Base-by-base conservation (phyloP, 371 early-diverging fungal species). In the Mucor sp. region DNA sequence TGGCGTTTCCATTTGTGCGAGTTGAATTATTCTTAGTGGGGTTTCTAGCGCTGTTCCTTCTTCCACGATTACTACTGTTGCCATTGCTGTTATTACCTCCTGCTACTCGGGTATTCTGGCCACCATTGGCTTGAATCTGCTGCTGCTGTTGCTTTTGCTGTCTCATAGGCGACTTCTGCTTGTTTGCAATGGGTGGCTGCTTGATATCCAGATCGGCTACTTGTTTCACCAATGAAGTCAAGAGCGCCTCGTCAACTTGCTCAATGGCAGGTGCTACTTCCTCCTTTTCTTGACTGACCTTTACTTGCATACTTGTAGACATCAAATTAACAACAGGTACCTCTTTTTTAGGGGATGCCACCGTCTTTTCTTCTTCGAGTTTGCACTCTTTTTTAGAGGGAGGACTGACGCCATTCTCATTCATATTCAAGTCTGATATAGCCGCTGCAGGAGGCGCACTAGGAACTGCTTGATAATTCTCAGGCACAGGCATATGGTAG, bases 151-250 rank as follows among this genome's bases (percentile, higher is more conserved):
- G n/a, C 33, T 57, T 27, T 6, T 57, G 32, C 6, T 15, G 21
- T 57, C 6, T 57, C 1, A 57, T 19, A 7, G 47, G 9, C 0
- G 43, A 12, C 11, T 44, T 60, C 4, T 15, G 6, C 19, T 60
- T 27, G 6, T 60, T 60, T 6, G 8, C 17, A 7, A 27, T 12
- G 8, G 9, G 6, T 21, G 61, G 47, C 17, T 41, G 59, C 14
- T 39, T 60, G 32, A 60, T 60, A 28, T 60, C 61, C 28, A 60
- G 5, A 9, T 60, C 61, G 0, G 61, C 30, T n/a, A 60, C 61
- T 19, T 60, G 61, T 6, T 60, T 60, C 1, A 60, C 47, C 19
- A 60, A 47, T n/a, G 61, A 43, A 47, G 44, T 43, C 1, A 60
- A 43, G 6, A 60, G n/a, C 3, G n/a, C 28, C 8, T 47, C 32